Percentiles rank a stretch among this genome's conserved stretches.
phyloP scores from a whole-genome alignment of 1,284 basidiomycete genomes.

The Waitea zeae region DNA sequence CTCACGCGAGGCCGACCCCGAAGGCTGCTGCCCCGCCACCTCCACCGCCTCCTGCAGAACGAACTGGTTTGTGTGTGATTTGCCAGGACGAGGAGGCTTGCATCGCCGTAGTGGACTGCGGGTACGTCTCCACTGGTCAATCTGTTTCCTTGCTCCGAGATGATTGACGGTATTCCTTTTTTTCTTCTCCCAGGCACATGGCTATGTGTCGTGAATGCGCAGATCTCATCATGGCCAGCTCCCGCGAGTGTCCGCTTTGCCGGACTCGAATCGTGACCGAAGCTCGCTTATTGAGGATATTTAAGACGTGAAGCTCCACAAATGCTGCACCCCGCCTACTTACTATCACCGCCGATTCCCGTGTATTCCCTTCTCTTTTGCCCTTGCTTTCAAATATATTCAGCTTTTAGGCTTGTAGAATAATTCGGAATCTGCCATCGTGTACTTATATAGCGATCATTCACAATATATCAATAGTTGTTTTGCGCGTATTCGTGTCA shows the following conservation, averaged over 20 bases:
- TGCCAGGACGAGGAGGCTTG: slow-evolving; percentile 87
- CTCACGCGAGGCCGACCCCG: slow-evolving; percentile 7
- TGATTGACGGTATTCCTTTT: background rate
- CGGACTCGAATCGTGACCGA: slow-evolving; percentile 75
- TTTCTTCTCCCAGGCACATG: slow-evolving; percentile 40
- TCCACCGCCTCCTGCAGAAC: slow-evolving; percentile 24
- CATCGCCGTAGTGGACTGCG: slow-evolving; percentile 86
- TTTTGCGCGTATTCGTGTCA: no score
- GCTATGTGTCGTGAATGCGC: slow-evolving; percentile 74
- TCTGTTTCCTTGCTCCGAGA: slow-evolving; percentile 1
- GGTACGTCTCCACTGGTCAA: no score
- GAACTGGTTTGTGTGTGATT: slow-evolving; percentile 67
- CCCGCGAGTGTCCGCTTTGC: slow-evolving; percentile 74
- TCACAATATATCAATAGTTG: no score
- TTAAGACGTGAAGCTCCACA: slow-evolving; percentile 53
- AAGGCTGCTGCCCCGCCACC: slow-evolving; percentile 14
- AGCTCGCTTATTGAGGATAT: slow-evolving; percentile 64
- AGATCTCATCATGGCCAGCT: slow-evolving; percentile 65
- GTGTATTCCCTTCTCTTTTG: no score
- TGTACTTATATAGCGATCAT: no score
- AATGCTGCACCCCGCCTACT: no score
- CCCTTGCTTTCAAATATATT: no score
- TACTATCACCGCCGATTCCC: no score
- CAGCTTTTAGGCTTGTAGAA: no score
- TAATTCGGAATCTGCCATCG: no score